Evolutionary conservation across 257 asterid genomes (phyloP).

Genomic region (Solanum pimpinellifolium): DNA sequence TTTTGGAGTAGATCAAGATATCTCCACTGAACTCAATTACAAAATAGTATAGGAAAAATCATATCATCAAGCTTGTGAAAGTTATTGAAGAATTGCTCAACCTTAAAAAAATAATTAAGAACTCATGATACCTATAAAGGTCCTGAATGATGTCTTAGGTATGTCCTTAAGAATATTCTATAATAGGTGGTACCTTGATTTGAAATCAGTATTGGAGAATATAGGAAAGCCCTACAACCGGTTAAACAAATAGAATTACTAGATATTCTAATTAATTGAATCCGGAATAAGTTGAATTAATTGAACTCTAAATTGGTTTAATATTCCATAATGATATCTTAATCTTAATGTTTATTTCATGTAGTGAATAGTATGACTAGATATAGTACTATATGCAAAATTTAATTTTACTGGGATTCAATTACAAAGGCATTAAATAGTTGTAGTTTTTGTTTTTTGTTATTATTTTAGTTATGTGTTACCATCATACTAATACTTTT

Average conservation of each 20-base stretch:
- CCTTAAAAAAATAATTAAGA: not conserved
- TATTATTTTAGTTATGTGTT: not conserved
- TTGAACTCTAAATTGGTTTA: not conserved
- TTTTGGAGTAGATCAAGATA: not conserved
- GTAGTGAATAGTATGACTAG: constrained; percentile 1
- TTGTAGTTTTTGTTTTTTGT: not conserved
- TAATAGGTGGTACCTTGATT: not conserved
- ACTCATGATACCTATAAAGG: not conserved
- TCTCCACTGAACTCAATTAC: not conserved
- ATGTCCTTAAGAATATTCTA: too few species aligned
- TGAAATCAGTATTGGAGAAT: not conserved
- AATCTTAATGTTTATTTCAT: constrained; percentile 27
- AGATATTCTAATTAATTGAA: not conserved
- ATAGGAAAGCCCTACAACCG: too few species aligned
- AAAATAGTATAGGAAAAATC: not conserved
- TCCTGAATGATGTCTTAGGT: too few species aligned
- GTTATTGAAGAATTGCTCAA: too few species aligned
- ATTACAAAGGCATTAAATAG: not conserved
- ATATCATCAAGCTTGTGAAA: not conserved
- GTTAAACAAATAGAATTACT: too few species aligned
- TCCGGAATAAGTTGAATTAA: not conserved
- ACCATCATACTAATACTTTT: not conserved
- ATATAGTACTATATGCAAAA: not conserved
- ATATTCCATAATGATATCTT: not conserved
- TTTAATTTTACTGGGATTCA: constrained; percentile 6